Evolutionary conservation across 805 yeast genomes (phyloP).

Genomic region (Huiozyma sinensis): DNA sequence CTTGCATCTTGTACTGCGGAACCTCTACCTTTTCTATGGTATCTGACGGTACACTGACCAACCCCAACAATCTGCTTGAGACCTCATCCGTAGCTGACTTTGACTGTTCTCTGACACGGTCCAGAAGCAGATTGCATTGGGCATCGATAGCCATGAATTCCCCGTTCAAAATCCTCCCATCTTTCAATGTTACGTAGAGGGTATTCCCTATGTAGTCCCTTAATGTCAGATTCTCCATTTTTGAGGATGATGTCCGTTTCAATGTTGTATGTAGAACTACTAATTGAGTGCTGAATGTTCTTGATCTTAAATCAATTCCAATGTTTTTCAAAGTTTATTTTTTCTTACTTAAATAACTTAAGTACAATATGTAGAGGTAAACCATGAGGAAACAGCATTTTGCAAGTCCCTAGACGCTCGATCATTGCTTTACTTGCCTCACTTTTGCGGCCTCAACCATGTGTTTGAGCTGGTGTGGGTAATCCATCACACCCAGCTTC

Average conservation of each 20-base stretch:
- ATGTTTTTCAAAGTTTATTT: background rate
- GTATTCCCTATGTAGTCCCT: background rate
- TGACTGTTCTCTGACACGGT: slow-evolving; percentile 29
- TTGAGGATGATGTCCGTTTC: too few species aligned
- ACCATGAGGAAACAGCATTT: background rate
- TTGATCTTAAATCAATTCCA: background rate
- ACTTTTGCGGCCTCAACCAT: slow-evolving; percentile 27
- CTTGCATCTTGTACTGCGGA: slow-evolving; percentile 18
- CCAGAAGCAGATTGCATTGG: slow-evolving; percentile 32
- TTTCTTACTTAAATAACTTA: background rate
- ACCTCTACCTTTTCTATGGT: slow-evolving; percentile 26
- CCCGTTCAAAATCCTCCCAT: slow-evolving; percentile 16
- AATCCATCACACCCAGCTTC: slow-evolving; percentile 46
- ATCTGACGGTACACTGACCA: slow-evolving; percentile 42
- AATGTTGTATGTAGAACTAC: too few species aligned
- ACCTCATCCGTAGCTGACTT: slow-evolving; percentile 11
- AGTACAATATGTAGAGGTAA: background rate
- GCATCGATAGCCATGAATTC: slow-evolving; percentile 35
- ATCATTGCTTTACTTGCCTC: slow-evolving; percentile 1
- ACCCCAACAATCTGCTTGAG: slow-evolving; percentile 34
- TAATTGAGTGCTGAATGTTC: too few species aligned
- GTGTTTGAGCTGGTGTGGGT: slow-evolving; percentile 48
- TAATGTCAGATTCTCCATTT: background rate
- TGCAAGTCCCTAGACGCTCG: background rate
- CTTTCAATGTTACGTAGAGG: background rate